Evolutionary conservation across 495 filamentous ascomycete species (phyloP).

Genomic region (Penicillium steckii): DNA sequence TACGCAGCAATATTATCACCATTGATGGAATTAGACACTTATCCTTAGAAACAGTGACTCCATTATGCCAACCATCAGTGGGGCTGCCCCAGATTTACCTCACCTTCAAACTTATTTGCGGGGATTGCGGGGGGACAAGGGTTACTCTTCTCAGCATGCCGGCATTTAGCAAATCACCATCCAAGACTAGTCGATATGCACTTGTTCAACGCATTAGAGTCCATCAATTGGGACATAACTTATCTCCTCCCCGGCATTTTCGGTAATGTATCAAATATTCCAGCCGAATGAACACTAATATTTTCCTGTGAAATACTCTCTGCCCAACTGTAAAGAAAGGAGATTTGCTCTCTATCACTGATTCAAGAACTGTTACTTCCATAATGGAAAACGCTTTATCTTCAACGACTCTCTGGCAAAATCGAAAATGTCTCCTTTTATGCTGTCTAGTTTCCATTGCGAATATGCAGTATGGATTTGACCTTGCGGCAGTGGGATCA

Average conservation of each 20-base stretch:
- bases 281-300: background rate
- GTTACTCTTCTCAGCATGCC: background rate
- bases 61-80: no score
- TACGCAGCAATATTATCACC: no score
- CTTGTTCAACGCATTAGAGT: background rate
- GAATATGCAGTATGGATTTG: conserved; percentile 22
- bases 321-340: background rate
- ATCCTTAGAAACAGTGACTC: no score
- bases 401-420: conserved; percentile 16
- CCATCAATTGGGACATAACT: background rate
- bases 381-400: conserved; percentile 9
- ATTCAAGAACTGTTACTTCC: background rate
- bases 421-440: conserved; percentile 15
- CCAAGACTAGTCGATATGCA: background rate
- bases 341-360: no score
- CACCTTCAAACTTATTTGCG: background rate
- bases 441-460: conserved; percentile 18
- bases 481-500: conserved; percentile 13
- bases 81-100: conserved; percentile 8
- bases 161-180: background rate
- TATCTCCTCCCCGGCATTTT: background rate
- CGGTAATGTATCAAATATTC: background rate
- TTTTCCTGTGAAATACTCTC: no score
- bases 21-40: no score
- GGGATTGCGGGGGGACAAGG: conserved; percentile 4